Evolutionary conservation across 345 rosid species (phyloP).

Genomic region (Heritiera littoralis): DNA sequence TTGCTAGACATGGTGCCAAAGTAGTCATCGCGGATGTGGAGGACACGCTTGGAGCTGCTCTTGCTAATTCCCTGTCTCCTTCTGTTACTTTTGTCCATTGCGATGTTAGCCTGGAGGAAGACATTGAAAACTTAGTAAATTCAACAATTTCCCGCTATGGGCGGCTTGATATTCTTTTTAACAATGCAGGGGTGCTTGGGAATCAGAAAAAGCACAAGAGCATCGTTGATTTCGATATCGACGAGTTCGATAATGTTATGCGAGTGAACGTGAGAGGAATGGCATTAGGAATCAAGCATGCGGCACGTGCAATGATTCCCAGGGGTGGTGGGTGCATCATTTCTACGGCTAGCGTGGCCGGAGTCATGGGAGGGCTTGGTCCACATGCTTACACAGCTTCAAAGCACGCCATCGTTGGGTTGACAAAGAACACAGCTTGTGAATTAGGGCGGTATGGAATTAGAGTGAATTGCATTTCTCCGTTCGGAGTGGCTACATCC

Average conservation of each 20-base stretch:
- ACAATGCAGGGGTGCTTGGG: conserved; percentile 86
- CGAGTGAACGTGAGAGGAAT: conserved; percentile 64
- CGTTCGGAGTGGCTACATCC: conserved; percentile 20
- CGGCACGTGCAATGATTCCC: conserved; percentile 29
- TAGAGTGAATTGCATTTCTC: conserved; percentile 29
- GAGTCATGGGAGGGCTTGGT: not conserved
- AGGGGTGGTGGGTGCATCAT: conserved; percentile 1
- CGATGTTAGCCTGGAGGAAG: conserved; percentile 66
- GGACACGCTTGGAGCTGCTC: conserved; percentile 43
- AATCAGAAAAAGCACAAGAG: conserved; percentile 65
- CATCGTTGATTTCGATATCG: conserved; percentile 61
- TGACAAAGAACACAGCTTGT: conserved; percentile 22
- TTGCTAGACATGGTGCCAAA: conserved; percentile 73
- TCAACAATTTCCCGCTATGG: conserved; percentile 54
- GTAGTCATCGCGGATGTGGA: conserved; percentile 80
- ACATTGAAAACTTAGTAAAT: conserved; percentile 54
- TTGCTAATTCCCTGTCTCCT: conserved; percentile 50
- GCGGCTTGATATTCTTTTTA: conserved; percentile 61
- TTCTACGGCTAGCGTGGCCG: conserved; percentile 17
- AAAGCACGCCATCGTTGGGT: conserved; percentile 28
- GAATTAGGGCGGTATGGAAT: conserved; percentile 30
- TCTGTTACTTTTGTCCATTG: conserved; percentile 61
- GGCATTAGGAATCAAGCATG: conserved; percentile 37
- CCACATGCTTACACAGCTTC: conserved; percentile 20
- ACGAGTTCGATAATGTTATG: conserved; percentile 72